These are phyloP conservation scores for Microcos paniculata DNA, from an alignment of 345 rosid species.

Conservation along the genomic window DNA sequence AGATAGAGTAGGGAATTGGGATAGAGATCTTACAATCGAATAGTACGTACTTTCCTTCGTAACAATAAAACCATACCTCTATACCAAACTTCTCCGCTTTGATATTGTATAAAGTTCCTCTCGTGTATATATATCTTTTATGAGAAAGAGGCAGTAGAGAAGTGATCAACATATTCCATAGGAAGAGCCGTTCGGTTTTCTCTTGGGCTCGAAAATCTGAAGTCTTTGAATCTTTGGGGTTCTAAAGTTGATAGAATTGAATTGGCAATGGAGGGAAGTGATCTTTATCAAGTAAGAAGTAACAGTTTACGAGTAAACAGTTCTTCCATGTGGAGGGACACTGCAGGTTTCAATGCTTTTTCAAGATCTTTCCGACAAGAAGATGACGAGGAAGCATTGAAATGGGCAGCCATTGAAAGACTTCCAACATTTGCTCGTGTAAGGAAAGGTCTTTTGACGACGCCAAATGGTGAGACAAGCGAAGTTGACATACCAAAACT, in stretches of 20 bases:
- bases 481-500: slow-evolving; percentile 37
- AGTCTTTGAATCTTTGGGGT: not conserved
- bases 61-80: not conserved
- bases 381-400: slow-evolving; percentile 44
- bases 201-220: not conserved
- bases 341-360: slow-evolving; percentile 20
- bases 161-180: not conserved
- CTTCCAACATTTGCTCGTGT: slow-evolving; percentile 38
- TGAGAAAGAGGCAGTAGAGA: not conserved
- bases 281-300: not conserved
- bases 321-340: slow-evolving; percentile 26
- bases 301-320: slow-evolving; percentile 24
- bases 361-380: slow-evolving; percentile 35
- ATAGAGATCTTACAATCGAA: not conserved
- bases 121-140: not conserved
- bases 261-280: slow-evolving; percentile 2
- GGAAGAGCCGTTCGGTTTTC: not conserved
- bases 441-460: slow-evolving; percentile 29
- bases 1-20: not conserved
- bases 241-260: not conserved
- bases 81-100: not conserved
- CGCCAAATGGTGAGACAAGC: slow-evolving; percentile 28
- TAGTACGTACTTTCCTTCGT: not conserved
- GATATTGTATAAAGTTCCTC: not conserved
- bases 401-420: slow-evolving; percentile 45